Evolutionary conservation across 192 early-diverging fungal genomes (phyloP).

Genomic region (Entomortierella chlamydospora): DNA sequence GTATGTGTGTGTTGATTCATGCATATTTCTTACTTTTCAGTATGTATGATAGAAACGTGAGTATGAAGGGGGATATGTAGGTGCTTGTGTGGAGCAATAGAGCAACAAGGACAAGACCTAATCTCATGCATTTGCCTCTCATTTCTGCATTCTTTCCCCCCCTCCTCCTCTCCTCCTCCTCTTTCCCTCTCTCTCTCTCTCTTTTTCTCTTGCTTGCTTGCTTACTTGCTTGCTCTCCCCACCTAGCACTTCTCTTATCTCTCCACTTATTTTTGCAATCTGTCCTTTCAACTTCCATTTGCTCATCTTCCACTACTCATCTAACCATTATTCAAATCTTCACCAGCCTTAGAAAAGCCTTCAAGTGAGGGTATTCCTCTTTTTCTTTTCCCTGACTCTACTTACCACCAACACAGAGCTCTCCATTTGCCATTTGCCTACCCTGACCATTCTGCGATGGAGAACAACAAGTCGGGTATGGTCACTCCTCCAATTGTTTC

Average conservation of each 20-base stretch:
- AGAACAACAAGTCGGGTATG: conserved; percentile 40
- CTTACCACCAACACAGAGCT: not conserved
- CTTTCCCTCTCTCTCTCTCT: not conserved
- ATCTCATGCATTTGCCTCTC: not conserved
- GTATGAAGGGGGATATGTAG: too few relatives aligned
- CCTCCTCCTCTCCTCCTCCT: conserved; percentile 1
- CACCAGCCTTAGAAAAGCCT: not conserved
- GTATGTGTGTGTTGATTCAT: too few relatives aligned
- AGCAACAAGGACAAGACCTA: too few relatives aligned
- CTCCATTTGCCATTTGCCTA: not conserved
- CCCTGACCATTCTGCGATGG: conserved; percentile 13
- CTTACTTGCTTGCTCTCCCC: not conserved
- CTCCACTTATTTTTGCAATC: not conserved
- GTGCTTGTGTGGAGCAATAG: too few relatives aligned
- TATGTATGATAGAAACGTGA: too few relatives aligned
- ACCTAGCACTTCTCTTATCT: not conserved
- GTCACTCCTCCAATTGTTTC: conserved; percentile 51
- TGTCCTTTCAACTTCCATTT: not conserved
- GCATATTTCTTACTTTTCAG: too few relatives aligned
- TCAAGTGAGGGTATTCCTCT: not conserved
- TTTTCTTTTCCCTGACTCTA: not conserved
- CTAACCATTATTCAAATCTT: not conserved
- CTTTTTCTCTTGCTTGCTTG: not conserved
- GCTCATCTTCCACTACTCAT: not conserved
- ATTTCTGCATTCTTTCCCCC: conserved; percentile 7